phyloP scores from a whole-genome alignment of 441 rosid species.

The Erodium chrysanthum region DNA sequence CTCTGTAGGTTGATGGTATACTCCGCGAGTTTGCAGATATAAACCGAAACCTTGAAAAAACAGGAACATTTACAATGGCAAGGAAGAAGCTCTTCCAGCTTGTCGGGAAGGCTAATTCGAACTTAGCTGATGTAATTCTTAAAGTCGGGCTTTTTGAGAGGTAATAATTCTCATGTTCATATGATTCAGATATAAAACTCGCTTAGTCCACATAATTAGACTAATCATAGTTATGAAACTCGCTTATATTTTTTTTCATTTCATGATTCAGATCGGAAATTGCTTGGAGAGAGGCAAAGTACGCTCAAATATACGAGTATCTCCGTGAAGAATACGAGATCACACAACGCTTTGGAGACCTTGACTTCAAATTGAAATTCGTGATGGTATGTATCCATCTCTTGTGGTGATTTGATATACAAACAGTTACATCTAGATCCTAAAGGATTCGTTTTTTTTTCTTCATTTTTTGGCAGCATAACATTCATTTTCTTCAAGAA shows the following conservation, averaged over 20 bases:
- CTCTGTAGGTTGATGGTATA: slow-evolving; percentile 63
- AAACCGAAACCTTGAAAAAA: slow-evolving; percentile 76
- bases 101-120: slow-evolving; percentile 94
- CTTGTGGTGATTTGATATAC: too few relatives aligned
- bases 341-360: slow-evolving; percentile 78
- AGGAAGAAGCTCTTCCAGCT: slow-evolving; percentile 79
- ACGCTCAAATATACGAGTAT: slow-evolving; percentile 80
- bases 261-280: slow-evolving; percentile 62
- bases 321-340: slow-evolving; percentile 87
- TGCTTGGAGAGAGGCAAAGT: slow-evolving; percentile 94
- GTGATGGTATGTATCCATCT: slow-evolving; percentile 45
- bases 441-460: too few relatives aligned
- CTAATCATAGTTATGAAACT: not conserved
- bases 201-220: too few relatives aligned
- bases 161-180: slow-evolving; percentile 22
- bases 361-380: slow-evolving; percentile 79
- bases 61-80: slow-evolving; percentile 88
- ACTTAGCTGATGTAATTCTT: slow-evolving; percentile 83
- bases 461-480: slow-evolving; percentile 58
- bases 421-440: too few relatives aligned
- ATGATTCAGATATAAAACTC: too few relatives aligned
- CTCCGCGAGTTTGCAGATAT: slow-evolving; percentile 90
- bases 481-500: slow-evolving; percentile 88
- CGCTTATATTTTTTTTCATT: too few relatives aligned
- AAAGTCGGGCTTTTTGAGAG: slow-evolving; percentile 95